These are phyloP conservation scores for Vigna unguiculata DNA, from an alignment of 306 rosid genomes.

Conservation along the genomic window DNA sequence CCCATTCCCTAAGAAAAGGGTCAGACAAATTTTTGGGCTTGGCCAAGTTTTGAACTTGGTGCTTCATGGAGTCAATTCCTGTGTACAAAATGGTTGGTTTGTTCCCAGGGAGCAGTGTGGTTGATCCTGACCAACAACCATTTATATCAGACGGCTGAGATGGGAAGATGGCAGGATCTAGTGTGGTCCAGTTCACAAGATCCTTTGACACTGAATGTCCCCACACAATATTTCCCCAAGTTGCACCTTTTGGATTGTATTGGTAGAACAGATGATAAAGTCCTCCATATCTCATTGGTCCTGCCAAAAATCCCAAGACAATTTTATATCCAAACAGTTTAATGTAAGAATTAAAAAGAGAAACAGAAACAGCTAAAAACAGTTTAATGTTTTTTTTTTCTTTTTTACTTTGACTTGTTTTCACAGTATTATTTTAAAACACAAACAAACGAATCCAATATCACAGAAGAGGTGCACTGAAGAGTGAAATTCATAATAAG, in stretches of 20 bases:
- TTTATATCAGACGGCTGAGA: conserved; percentile 68
- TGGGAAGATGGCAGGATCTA: conserved; percentile 68
- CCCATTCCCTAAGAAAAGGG: conserved; percentile 78
- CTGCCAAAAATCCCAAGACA: conserved; percentile 36
- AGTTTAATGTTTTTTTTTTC: too few relatives aligned
- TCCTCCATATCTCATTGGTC: conserved; percentile 71
- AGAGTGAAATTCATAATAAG: neutral
- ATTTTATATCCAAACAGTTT: neutral
- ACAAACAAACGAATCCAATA: too few relatives aligned
- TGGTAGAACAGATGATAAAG: conserved; percentile 85
- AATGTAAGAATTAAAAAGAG: neutral
- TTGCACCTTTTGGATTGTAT: conserved; percentile 72
- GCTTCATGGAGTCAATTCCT: conserved; percentile 61
- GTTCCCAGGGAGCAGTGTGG: conserved; percentile 63
- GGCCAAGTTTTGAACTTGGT: conserved; percentile 83
- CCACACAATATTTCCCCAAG: conserved; percentile 89
- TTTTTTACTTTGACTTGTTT: too few relatives aligned
- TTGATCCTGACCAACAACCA: conserved; percentile 94
- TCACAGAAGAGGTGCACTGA: neutral
- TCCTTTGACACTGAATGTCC: conserved; percentile 88
- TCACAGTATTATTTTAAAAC: too few relatives aligned
- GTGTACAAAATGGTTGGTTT: conserved; percentile 77
- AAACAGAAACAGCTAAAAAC: too few relatives aligned
- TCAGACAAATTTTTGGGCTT: conserved; percentile 73
- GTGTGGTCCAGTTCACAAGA: conserved; percentile 82